Percentiles rank a stretch among this genome's conserved stretches.
These are phyloP conservation scores for Peltaster fructicola DNA, from an alignment of 2,329 filamentous ascomycete genomes.

Conservation along the genomic window DNA sequence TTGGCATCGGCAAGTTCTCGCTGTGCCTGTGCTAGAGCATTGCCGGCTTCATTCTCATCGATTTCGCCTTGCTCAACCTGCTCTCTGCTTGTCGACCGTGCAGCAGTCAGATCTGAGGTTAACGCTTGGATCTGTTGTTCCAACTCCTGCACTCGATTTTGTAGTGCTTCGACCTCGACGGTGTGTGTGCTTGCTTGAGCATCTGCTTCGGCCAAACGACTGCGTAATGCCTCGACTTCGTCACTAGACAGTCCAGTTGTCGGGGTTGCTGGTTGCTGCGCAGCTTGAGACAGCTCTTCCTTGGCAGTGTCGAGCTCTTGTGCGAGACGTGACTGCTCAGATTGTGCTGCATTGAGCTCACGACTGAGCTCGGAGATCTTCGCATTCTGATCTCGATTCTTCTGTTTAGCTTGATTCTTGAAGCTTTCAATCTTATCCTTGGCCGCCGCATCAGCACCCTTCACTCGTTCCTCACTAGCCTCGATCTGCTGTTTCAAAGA, in stretches of 20 bases:
- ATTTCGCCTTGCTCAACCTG: conserved; percentile 6
- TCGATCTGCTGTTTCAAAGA: conserved; percentile 33
- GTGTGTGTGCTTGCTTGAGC: conserved; percentile 22
- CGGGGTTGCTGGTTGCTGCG: conserved; percentile 6
- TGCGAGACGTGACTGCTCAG: conserved; percentile 45
- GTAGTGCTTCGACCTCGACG: conserved; percentile 31
- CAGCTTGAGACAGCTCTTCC: conserved; percentile 10
- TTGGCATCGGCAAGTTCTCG: conserved; percentile 27
- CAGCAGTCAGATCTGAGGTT: no score
- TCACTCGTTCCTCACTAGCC: conserved; percentile 27
- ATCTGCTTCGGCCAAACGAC: conserved; percentile 22
- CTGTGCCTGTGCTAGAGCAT: conserved; percentile 19
- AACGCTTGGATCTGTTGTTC: conserved; percentile 38
- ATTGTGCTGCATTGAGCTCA: conserved; percentile 28
- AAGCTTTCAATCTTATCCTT: conserved; percentile 9
- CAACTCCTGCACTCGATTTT: conserved; percentile 44
- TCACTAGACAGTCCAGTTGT: conserved; percentile 12
- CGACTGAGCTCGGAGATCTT: conserved; percentile 38
- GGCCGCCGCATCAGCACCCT: conserved; percentile 15
- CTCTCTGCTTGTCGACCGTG: no score
- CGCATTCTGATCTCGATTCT: conserved; percentile 45
- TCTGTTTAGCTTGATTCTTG: conserved; percentile 32
- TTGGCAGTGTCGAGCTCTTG: conserved; percentile 38
- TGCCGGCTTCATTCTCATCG: conserved; percentile 5
- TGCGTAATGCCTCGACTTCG: conserved; percentile 24